A percentile compares a stretch with the other conserved stretches of the same genome.
phyloP scores from a whole-genome alignment of 495 filamentous ascomycete species.

The Schizothecium vesticola region DNA sequence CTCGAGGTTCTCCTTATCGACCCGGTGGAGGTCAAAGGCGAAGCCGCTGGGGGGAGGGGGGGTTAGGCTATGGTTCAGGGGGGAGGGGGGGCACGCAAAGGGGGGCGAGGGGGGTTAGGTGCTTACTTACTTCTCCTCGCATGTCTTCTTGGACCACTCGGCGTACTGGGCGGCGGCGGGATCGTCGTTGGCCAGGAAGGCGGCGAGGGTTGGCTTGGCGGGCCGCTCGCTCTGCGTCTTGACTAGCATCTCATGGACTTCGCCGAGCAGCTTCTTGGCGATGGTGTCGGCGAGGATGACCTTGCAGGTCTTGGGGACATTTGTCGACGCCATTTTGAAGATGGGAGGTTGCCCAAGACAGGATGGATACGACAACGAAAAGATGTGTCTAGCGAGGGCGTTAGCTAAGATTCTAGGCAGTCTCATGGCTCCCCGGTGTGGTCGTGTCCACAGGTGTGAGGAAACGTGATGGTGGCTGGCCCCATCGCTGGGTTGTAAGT shows the following conservation, averaged over 20 bases:
- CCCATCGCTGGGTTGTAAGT: not conserved
- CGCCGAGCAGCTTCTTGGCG: slow-evolving; percentile 69
- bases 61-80: slow-evolving; percentile 8
- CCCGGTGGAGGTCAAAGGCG: slow-evolving; percentile 72
- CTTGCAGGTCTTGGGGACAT: slow-evolving; percentile 69
- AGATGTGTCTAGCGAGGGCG: not conserved
- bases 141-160: slow-evolving; percentile 95
- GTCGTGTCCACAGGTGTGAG: not conserved
- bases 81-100: no score
- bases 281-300: slow-evolving; percentile 81
- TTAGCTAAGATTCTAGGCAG: not conserved
- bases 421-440: not conserved
- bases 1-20: slow-evolving; percentile 83
- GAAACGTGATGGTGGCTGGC: not conserved
- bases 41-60: slow-evolving; percentile 64
- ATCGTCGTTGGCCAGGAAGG: slow-evolving; percentile 88
- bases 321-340: slow-evolving; percentile 36
- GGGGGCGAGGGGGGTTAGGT: not conserved
- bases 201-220: slow-evolving; percentile 70
- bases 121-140: slow-evolving; percentile 75
- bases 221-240: slow-evolving; percentile 48
- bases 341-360: not conserved
- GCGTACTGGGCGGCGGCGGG: slow-evolving; percentile 90
- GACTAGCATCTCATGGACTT: slow-evolving; percentile 67
- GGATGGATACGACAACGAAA: not conserved